Percentiles rank a stretch among this genome's conserved stretches.
phyloP scores from a whole-genome alignment of 176 grass and related monocot genomes.

The Oryza nivara region DNA sequence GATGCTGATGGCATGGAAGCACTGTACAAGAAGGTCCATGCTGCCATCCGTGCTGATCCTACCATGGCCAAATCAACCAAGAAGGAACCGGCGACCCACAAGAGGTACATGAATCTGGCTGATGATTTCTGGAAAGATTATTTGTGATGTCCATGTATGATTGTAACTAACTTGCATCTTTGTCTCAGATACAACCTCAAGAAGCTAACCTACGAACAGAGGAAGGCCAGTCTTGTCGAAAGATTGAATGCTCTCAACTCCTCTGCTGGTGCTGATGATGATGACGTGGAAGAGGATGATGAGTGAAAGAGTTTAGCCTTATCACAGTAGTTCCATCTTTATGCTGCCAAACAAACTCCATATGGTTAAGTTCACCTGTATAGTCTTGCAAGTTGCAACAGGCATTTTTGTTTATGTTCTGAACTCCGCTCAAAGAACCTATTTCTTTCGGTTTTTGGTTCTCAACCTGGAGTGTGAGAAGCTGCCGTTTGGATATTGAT shows the following conservation, averaged over 20 bases:
- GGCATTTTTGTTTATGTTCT: slow-evolving; percentile 55
- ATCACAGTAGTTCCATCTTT: slow-evolving; percentile 24
- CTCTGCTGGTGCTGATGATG: slow-evolving; percentile 45
- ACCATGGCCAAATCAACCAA: slow-evolving; percentile 52
- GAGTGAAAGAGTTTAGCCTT: slow-evolving; percentile 52
- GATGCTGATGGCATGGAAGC: slow-evolving; percentile 68
- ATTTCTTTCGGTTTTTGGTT: slow-evolving; percentile 38
- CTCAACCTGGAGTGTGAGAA: slow-evolving; percentile 1
- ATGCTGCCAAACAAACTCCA: not conserved
- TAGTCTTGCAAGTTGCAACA: slow-evolving; percentile 39
- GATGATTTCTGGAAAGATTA: not conserved
- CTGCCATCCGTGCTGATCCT: slow-evolving; percentile 75
- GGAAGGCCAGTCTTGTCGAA: slow-evolving; percentile 71
- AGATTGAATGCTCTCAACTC: slow-evolving; percentile 76
- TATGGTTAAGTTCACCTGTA: slow-evolving; percentile 21
- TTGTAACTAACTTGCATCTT: not conserved
- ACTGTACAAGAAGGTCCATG: slow-evolving; percentile 92
- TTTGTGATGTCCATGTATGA: not conserved
- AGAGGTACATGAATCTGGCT: slow-evolving; percentile 49
- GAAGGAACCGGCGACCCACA: slow-evolving; percentile 61
- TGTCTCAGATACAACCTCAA: slow-evolving; percentile 71
- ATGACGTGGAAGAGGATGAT: slow-evolving; percentile 66
- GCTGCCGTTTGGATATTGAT: slow-evolving; percentile 1
- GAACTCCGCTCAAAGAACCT: slow-evolving; percentile 2
- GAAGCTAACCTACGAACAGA: slow-evolving; percentile 88